These are phyloP conservation scores for Sisymbrium irio DNA, from an alignment of 345 rosid species.

Conservation along the genomic window DNA sequence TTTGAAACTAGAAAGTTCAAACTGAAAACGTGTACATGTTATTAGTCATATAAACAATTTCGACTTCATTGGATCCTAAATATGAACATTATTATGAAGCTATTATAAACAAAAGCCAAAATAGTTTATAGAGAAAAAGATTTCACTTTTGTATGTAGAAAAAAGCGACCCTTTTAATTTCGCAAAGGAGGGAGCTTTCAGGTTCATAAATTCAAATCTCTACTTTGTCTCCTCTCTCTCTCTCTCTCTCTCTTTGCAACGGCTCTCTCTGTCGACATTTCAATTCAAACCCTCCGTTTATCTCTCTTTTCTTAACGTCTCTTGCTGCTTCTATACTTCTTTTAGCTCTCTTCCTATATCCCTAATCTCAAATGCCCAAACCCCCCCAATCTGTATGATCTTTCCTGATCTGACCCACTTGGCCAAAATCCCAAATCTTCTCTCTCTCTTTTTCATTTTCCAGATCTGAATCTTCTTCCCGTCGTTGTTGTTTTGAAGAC, in stretches of 20 bases:
- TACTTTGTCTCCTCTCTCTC: conserved; percentile 21
- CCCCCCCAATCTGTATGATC: neutral
- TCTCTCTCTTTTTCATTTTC: neutral
- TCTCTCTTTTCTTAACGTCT: conserved; percentile 13
- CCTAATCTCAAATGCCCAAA: neutral
- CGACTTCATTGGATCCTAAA: conserved; percentile 16
- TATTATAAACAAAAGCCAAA: conserved; percentile 19
- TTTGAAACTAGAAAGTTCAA: conserved; percentile 4
- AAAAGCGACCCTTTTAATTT: conserved; percentile 17
- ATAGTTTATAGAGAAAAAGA: neutral
- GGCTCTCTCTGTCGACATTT: conserved; percentile 37
- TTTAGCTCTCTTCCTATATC: conserved; percentile 8
- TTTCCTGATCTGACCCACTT: conserved; percentile 18
- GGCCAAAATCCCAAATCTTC: neutral
- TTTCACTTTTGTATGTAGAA: neutral
- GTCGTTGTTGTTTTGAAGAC: neutral
- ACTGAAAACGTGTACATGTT: neutral
- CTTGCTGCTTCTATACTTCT: conserved; percentile 16
- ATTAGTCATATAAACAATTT: neutral
- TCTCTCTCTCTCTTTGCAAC: conserved; percentile 29
- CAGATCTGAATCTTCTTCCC: neutral
- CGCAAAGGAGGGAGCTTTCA: conserved; percentile 30
- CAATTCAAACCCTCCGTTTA: conserved; percentile 24
- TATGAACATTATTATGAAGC: neutral
- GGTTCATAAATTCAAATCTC: conserved; percentile 24